phyloP scores from a whole-genome alignment of 306 rosid genomes.

The Cucumis melo region DNA sequence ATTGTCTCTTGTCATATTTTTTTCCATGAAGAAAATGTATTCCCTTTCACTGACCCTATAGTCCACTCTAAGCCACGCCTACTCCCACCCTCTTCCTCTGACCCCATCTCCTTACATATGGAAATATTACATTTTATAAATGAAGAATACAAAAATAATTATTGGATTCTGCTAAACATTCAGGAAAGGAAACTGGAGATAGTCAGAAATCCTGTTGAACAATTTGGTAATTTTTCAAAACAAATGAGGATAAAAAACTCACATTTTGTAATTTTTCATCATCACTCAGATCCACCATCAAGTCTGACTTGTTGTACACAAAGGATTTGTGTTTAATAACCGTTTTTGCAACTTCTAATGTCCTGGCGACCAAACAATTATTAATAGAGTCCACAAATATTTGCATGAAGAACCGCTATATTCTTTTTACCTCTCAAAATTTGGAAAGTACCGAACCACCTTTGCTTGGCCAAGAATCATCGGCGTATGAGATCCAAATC shows the following conservation, averaged over 20 bases:
- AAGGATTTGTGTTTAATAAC: constrained; percentile 48
- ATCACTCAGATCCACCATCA: constrained; percentile 50
- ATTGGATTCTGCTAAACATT: not conserved
- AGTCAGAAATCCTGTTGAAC: not conserved
- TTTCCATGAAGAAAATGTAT: too few relatives aligned
- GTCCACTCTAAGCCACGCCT: too few relatives aligned
- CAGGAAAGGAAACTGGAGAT: not conserved
- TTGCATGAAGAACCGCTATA: not conserved
- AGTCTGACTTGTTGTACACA: constrained; percentile 57
- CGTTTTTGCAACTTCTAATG: constrained; percentile 59
- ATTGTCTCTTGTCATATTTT: too few relatives aligned
- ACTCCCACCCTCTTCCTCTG: too few relatives aligned
- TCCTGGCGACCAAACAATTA: constrained; percentile 38
- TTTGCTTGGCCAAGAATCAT: constrained; percentile 94
- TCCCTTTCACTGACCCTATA: too few relatives aligned
- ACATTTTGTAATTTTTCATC: constrained; percentile 71
- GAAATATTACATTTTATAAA: not conserved
- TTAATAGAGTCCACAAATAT: constrained; percentile 14
- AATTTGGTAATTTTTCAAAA: not conserved
- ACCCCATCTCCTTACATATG: not conserved
- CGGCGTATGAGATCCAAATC: constrained; percentile 94
- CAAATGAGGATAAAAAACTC: constrained; percentile 14
- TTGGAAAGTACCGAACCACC: constrained; percentile 73
- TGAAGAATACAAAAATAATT: not conserved
- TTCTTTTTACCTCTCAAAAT: constrained; percentile 59